Evolutionary conservation across 352 stramenopile species (phyloP).

Genomic region (Globisporangium nunn): DNA sequence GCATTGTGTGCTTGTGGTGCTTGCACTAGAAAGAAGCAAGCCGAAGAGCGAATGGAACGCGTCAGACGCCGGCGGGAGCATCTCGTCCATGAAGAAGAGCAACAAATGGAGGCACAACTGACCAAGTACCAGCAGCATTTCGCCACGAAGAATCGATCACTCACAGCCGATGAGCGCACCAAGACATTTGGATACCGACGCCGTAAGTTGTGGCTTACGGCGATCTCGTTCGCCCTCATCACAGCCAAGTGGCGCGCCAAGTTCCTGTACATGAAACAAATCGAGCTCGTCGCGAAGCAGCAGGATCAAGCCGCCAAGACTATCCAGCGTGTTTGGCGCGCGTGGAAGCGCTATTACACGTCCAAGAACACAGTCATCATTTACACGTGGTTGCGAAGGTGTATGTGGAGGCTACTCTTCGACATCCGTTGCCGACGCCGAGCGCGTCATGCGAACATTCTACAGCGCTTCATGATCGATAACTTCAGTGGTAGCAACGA

Average conservation of each 20-base stretch:
- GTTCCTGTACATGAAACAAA: slow-evolving; percentile 28
- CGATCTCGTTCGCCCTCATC: slow-evolving; percentile 29
- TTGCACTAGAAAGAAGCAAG: slow-evolving; percentile 56
- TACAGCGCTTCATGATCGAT: slow-evolving; percentile 57
- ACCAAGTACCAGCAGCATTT: slow-evolving; percentile 32
- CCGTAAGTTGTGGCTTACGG: slow-evolving; percentile 48
- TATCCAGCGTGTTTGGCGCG: slow-evolving; percentile 58
- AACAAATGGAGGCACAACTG: slow-evolving; percentile 22
- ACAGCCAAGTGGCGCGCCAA: slow-evolving; percentile 26
- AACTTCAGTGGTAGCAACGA: slow-evolving; percentile 46
- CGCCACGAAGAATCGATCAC: slow-evolving; percentile 11
- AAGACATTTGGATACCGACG: slow-evolving; percentile 25
- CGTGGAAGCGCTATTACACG: slow-evolving; percentile 52
- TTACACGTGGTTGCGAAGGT: slow-evolving; percentile 65
- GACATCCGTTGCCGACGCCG: slow-evolving; percentile 36
- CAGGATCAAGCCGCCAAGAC: slow-evolving; percentile 30
- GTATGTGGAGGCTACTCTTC: slow-evolving; percentile 64
- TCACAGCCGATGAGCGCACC: slow-evolving; percentile 23
- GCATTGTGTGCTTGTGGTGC: background rate
- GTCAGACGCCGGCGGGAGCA: slow-evolving; percentile 32
- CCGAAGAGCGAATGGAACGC: slow-evolving; percentile 39
- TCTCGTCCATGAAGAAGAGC: slow-evolving; percentile 35
- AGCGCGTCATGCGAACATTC: slow-evolving; percentile 20
- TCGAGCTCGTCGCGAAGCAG: slow-evolving; percentile 21
- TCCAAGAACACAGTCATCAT: slow-evolving; percentile 56